Percentiles rank a stretch among this genome's conserved stretches.
These are phyloP conservation scores for Cardiospermum halicacabum DNA, from an alignment of 345 rosid species.

Conservation along the genomic window DNA sequence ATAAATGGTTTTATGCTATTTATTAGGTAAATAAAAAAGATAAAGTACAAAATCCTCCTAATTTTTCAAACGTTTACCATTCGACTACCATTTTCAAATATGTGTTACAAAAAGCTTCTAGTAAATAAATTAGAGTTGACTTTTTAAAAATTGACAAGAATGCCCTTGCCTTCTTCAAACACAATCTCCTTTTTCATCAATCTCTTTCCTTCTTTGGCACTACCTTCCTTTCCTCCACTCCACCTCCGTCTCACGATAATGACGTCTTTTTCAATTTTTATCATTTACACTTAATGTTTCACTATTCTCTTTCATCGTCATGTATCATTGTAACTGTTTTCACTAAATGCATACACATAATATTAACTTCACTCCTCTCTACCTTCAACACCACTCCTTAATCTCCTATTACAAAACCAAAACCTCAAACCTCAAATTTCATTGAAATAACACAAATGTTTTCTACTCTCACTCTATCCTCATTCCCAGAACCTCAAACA, in stretches of 20 bases:
- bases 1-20: no score
- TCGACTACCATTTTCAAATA: no score
- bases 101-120: no score
- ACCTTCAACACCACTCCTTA: constrained; percentile 10
- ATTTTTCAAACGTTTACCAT: no score
- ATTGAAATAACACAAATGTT: neutral
- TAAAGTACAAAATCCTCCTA: no score
- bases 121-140: no score
- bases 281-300: neutral
- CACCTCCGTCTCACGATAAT: constrained; percentile 78
- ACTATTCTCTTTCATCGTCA: neutral
- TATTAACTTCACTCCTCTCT: constrained; percentile 1
- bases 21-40: no score
- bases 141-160: no score
- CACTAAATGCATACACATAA: constrained; percentile 15
- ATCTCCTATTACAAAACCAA: neutral
- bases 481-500: neutral
- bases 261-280: constrained; percentile 22
- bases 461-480: neutral
- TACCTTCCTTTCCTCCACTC: no score
- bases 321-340: constrained; percentile 9
- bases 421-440: neutral
- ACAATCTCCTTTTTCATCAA: no score
- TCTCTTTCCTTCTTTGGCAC: no score
- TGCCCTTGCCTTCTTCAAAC: no score